Base-by-base conservation (phyloP, 2,329 filamentous ascomycete species). In the Didymella sp. region DNA sequence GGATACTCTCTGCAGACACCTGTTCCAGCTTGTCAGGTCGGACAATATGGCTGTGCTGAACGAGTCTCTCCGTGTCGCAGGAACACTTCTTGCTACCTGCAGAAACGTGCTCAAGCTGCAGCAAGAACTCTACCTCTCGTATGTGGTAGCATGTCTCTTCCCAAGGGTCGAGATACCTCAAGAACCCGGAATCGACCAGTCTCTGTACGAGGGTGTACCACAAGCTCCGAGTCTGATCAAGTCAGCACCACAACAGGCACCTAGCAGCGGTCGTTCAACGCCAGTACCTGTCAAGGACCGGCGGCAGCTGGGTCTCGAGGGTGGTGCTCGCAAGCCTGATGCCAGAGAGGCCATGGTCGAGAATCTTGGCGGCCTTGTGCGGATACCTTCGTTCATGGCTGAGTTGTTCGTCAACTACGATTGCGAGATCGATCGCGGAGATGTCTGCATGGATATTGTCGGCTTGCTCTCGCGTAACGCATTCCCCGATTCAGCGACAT, bases 401-500 rank as follows among this genome's bases (percentile, higher is more conserved):
- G 96, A 99, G 75, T 83, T 99, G 7, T 99, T 97, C 73, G 87
- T 98, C 77, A 99, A 99, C 76, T 99, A 98, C 73, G 95, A 99
- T 76, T 99, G 94, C 71, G 93, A 98, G 71, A 88, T 92, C 49
- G 91, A 99, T 72, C 86, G 93, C 46, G 89, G 88, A 48, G 95
- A 99, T 78, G 80, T 99, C 5, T 99, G 95, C 70, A 91, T 96
- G 79, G 96, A 99, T 71, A 90, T 98, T 85, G 87, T 99, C 58
- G 94, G 95, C 0, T 83, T 99, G 30, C 81, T 99, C 15, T 94
- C 95, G 19, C 86, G 95, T 56, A 99, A 97, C 74, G 95, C 95
- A 2, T 90, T 99, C 63, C 96, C 95, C 0, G 95, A 99, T 74
- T 96, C 95, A 8, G 95, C 94, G 6, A 97, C 93, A 6, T 99